Percentiles rank a stretch among this genome's conserved stretches.
phyloP scores from a whole-genome alignment of 768 basidiomycete species.

The Gloeophyllum trabeum region DNA sequence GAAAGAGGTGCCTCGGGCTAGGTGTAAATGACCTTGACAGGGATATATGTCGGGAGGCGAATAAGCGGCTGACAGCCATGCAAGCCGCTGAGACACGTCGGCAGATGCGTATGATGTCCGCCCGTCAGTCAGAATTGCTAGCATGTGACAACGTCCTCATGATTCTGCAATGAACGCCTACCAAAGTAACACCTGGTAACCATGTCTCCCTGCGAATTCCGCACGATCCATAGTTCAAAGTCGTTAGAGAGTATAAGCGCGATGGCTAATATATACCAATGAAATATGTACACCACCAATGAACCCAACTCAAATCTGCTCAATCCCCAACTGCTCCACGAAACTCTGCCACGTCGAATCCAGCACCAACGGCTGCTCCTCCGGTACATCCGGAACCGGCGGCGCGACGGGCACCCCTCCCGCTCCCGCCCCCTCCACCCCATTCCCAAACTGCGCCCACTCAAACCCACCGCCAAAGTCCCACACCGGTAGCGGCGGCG shows the following conservation, averaged over 20 bases:
- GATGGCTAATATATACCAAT: not conserved
- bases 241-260: not conserved
- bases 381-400: slow-evolving; percentile 4
- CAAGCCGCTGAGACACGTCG: too few relatives aligned
- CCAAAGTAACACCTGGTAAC: too few relatives aligned
- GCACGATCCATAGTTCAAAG: not conserved
- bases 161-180: too few relatives aligned
- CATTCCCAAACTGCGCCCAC: too few relatives aligned
- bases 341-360: slow-evolving; percentile 61
- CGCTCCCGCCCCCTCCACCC: too few relatives aligned
- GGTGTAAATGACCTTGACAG: too few relatives aligned
- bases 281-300: not conserved
- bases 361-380: slow-evolving; percentile 18
- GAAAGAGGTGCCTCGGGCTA: slow-evolving; percentile 4
- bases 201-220: not conserved
- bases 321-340: slow-evolving; percentile 56
- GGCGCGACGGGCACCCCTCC: too few relatives aligned
- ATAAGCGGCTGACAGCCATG: too few relatives aligned
- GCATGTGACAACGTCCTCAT: too few relatives aligned
- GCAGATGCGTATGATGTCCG: too few relatives aligned
- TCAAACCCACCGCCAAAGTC: not conserved
- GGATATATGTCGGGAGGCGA: too few relatives aligned
- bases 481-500: slow-evolving; percentile 4
- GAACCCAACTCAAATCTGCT: slow-evolving; percentile 7
- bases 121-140: too few relatives aligned